Evolutionary conservation across 768 basidiomycete species (phyloP), one percentile per base, ranked within the genome.

Genomic region (Pleurotus giganteus): DNA sequence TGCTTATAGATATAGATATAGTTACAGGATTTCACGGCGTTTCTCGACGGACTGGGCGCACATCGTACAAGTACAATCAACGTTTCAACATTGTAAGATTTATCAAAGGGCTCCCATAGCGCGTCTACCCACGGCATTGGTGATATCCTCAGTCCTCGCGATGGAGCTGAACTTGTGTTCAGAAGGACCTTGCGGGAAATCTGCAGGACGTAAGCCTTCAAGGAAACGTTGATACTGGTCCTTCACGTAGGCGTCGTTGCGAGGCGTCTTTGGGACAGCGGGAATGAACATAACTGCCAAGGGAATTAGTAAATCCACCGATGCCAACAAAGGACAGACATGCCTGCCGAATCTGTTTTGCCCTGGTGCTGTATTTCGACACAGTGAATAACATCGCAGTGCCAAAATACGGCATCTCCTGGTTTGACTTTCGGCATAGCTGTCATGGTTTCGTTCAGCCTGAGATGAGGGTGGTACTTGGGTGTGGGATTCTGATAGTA

Each of bases 321-420:
- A 27, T 23, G 17, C 43, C 19, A 7, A 6, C 29, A n/a, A 17
- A 47, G 9, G 0, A 4, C n/a, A 13, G 3, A 36, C n/a, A 0
- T 34, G 37, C 49, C 49, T 36, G 49, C 49, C 19, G 84, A 86
- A 59, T 84, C 83, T 37, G 63, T 71, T 1, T 65, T 64, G 3
- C 86, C 85, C 0, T 67, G 74, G 63, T 88, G 84, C 53, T 81
- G 74, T 39, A 58, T 50, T 60, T 81, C 79, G 23, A 81, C 79
- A 1, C 77, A 66, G 59, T 81, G 79, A 5, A 79, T 66, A 24
- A 77, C 74, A 63, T 81, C 79, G 54, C 84, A 85, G 60, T 88
- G 86, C 86, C 89, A 90, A 68, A 86, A 89, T 2, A 89, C 86
- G 61, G 85, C 82, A 63, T 91, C 89, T 1, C 90, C 90, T 0